Conservation (phyloP, 2,329 filamentous ascomycete species). For the Ophiostoma sp. region DNA sequence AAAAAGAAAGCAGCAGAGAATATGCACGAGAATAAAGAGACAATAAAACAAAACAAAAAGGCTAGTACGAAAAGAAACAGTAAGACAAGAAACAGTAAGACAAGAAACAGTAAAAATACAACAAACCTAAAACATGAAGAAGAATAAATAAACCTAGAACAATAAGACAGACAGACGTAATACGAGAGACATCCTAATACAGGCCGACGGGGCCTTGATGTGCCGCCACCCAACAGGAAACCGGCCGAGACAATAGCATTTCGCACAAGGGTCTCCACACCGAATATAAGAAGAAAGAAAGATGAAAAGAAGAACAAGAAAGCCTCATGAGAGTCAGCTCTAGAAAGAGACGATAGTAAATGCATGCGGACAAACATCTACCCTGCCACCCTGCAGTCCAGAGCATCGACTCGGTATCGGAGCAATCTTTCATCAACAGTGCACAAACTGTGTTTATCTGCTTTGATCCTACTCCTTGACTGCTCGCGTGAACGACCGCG, state of each 20-base stretch:
- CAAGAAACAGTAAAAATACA: not conserved
- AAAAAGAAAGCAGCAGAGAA: too few relatives aligned
- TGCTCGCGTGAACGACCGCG: not conserved
- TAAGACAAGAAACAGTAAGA: too few relatives aligned
- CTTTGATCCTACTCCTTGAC: not conserved
- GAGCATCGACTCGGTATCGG: too few relatives aligned
- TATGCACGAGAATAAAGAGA: too few relatives aligned
- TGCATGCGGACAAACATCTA: too few relatives aligned
- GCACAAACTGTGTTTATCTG: not conserved
- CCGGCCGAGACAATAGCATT: not conserved
- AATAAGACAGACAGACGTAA: not conserved
- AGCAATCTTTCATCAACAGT: not conserved
- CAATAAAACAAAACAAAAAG: too few relatives aligned
- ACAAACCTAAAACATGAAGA: not conserved
- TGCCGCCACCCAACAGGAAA: not conserved
- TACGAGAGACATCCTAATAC: constrained; percentile 1
- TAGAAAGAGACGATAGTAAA: too few relatives aligned
- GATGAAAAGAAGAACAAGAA: not conserved
- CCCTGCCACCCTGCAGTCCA: too few relatives aligned
- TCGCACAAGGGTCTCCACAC: not conserved
- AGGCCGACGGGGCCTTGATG: not conserved
- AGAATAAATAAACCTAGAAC: not conserved
- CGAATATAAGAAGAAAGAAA: not conserved
- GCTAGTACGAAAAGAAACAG: too few relatives aligned
- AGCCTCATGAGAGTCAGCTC: too few relatives aligned